Conservation (phyloP, 2,329 filamentous ascomycete species). For the Pseudopithomyces maydicus region DNA sequence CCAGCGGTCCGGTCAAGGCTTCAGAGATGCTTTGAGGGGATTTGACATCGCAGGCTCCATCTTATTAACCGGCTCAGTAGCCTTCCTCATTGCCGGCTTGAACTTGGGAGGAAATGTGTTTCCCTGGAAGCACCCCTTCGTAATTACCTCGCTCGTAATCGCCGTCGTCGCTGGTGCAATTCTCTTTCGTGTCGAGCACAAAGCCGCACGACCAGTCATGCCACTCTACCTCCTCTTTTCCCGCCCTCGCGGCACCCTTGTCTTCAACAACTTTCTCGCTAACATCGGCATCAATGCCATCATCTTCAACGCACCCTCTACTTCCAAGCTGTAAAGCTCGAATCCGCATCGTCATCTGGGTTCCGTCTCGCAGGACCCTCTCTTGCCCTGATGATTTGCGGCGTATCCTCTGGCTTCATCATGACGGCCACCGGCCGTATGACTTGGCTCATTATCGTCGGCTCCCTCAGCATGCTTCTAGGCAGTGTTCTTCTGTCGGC, state of each 20-base stretch:
- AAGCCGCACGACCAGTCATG: constrained; percentile 52
- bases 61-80: constrained; percentile 53
- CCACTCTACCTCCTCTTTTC: constrained; percentile 54
- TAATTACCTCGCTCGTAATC: constrained; percentile 53
- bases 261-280: constrained; percentile 59
- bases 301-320: constrained; percentile 76
- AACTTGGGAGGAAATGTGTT: constrained; percentile 60
- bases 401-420: constrained; percentile 49
- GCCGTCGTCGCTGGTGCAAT: constrained; percentile 47
- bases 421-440: constrained; percentile 51
- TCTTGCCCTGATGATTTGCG: constrained; percentile 51
- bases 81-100: constrained; percentile 55
- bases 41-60: constrained; percentile 58
- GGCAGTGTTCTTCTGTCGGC: constrained; percentile 41
- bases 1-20: constrained; percentile 46
- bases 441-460: constrained; percentile 48
- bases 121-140: constrained; percentile 57
- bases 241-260: constrained; percentile 54
- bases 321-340: constrained; percentile 57
- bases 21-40: constrained; percentile 51
- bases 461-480: constrained; percentile 44
- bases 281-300: constrained; percentile 59
- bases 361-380: constrained; percentile 71
- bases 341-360: constrained; percentile 72
- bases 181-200: constrained; percentile 48